Evolutionary conservation across 768 basidiomycete species (phyloP).

Genomic region (Kwoniella newhampshirensis): DNA sequence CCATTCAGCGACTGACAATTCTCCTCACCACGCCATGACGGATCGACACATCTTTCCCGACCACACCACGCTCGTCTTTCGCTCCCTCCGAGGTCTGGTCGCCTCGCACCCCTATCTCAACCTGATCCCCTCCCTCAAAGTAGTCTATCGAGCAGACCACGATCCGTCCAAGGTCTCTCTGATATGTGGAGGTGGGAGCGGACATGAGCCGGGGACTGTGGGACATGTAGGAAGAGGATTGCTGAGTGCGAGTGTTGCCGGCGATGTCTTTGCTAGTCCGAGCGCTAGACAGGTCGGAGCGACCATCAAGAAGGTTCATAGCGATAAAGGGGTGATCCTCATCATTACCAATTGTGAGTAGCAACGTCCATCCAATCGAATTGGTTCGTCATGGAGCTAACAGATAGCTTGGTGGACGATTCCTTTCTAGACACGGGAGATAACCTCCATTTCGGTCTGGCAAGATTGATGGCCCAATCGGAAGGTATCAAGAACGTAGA

Average conservation of each 20-base stretch:
- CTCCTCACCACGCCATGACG: conserved; percentile 24
- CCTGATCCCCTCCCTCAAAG: conserved; percentile 48
- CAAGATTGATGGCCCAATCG: conserved; percentile 74
- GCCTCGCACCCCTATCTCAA: conserved; percentile 43
- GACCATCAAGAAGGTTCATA: conserved; percentile 41
- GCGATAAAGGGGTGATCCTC: conserved; percentile 46
- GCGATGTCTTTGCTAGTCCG: conserved; percentile 51
- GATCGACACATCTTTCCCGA: conserved; percentile 49
- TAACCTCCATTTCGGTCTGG: conserved; percentile 85
- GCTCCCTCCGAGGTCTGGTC: conserved; percentile 43
- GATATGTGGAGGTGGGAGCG: conserved; percentile 48
- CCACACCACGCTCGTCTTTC: conserved; percentile 44
- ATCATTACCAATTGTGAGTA: conserved; percentile 51
- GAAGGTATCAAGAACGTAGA: conserved; percentile 66
- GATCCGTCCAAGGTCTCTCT: conserved; percentile 44
- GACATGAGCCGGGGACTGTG: conserved; percentile 49
- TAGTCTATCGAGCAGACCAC: conserved; percentile 47
- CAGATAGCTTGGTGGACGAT: too few species aligned
- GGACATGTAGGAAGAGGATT: conserved; percentile 46
- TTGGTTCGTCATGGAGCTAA: not conserved
- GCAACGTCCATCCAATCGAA: not conserved
- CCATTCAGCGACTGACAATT: too few species aligned
- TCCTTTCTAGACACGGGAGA: conserved; percentile 60
- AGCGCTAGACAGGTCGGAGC: conserved; percentile 45
- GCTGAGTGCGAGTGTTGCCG: conserved; percentile 43